Evolutionary conservation across 1,139 yeast species (phyloP), one percentile per base, ranked within the genome.

Genomic region (Blastobotrys serpentis): DNA sequence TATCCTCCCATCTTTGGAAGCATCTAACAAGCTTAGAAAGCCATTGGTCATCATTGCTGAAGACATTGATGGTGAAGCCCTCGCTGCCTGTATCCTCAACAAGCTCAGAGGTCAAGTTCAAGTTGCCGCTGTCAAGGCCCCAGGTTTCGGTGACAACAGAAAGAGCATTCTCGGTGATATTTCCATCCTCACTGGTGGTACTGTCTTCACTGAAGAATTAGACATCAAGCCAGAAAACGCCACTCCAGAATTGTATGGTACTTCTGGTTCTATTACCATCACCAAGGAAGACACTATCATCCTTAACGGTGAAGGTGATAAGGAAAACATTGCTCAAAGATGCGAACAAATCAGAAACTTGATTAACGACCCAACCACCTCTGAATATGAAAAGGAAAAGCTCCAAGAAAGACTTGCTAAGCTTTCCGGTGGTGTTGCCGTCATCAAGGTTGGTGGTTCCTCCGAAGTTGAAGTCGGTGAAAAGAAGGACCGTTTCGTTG

Each of bases 401-500:
- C 80, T 92, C 66, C 97, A 90, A 76, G 99, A 92, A 77, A 86
- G 99, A 77, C 79, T 92, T 64, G 98, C 99, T 64, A 92, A 92
- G 77, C 82, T 92, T 61, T 86, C 96, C 47, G 99, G 99, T 53
- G 98, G 98, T 81, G 98, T 92, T 69, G 99, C 99, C 56, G 98
- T 94, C 59, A 79, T 92, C 65, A 87, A 86, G 78, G 98, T 92
- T 55, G 99, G 99, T 70, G 99, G 99, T 62, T 73, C 98, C 47
- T 88, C 96, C 21, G 99, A 92, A 75, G 89, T 92, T 61, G 99
- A 92, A 77, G 99, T 92, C 60, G 95, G 98, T 68, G 99, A 92
- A 78, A 94, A 92, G 96, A 92, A 92, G 78, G 99, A 92, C 72
- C 89, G 99, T 76, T 94, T 90, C 68, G 98, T 94, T 64, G 99